Evolutionary conservation across 169 alveolate species (phyloP), one percentile per base, ranked within the genome.

Genomic region (Pseudocohnilembus persalinus): DNA sequence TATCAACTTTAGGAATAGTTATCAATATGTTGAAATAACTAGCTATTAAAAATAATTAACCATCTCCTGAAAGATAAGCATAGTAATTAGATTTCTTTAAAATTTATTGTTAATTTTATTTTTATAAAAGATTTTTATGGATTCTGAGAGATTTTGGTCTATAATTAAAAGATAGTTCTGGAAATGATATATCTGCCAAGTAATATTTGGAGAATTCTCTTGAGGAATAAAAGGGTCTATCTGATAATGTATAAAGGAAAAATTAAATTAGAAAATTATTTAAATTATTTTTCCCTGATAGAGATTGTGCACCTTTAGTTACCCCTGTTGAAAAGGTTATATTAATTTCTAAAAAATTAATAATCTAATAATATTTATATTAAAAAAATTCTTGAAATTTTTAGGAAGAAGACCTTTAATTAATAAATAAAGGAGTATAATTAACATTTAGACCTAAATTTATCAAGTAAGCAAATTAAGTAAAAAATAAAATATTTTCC

Each of bases 261-360:
- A 94, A 94, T 84, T 77, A 91, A 79, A 89, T 94, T 30, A 82
- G 97, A 81, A 84, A 90, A 76, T 77, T 90, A 68, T 88, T 94
- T 32, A 89, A 88, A 73, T 82, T 89, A 65, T 94, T 89, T 88
- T 94, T 94, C 73, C 80, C 86, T 0, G 96, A 92, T 31, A 83
- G 97, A 82, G 97, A 94, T 83, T 94, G 95, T 76, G 84, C 80
- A 76, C 83, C 95, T 28, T 76, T 94, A 89, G 94, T 94, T 0
- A 76, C 96, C 27, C 97, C 97, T 30, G 90, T 90, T 16, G 97
- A 94, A 84, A 90, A 90, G 79, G 97, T n/a, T n/a, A n/a, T n/a
- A n/a, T n/a, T n/a, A n/a, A n/a, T n/a, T n/a, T n/a, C n/a, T n/a
- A n/a, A n/a, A n/a, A n/a, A n/a, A n/a, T n/a, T n/a, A n/a, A n/a